These are phyloP conservation scores for Gastrolobium villosum DNA, from an alignment of 306 rosid species.

Conservation along the genomic window DNA sequence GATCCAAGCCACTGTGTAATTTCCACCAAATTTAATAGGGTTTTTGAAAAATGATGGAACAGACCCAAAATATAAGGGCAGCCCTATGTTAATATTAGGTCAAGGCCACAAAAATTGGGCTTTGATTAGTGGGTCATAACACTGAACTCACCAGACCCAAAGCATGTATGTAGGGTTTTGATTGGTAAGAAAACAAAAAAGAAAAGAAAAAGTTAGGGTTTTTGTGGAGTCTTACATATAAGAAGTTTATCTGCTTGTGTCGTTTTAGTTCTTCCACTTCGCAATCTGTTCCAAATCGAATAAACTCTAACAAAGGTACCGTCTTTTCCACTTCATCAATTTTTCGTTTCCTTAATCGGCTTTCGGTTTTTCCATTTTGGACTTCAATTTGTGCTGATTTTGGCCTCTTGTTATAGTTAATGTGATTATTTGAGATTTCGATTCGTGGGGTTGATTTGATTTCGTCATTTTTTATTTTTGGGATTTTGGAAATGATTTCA, in stretches of 20 bases:
- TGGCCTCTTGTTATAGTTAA: not conserved
- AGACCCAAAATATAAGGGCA: not conserved
- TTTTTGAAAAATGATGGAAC: not conserved
- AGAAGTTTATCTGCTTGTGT: conserved; percentile 21
- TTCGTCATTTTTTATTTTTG: not conserved
- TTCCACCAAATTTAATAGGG: not conserved
- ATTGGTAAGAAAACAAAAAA: not conserved
- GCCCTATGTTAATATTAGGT: not conserved
- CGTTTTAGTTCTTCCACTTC: conserved; percentile 33
- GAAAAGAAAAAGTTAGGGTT: conserved; percentile 31
- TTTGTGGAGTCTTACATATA: conserved; percentile 39
- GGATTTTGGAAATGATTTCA: not conserved
- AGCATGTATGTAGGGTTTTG: not conserved
- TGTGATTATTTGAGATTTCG: not conserved
- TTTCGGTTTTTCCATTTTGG: not conserved
- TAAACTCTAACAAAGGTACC: conserved; percentile 33
- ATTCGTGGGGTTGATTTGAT: not conserved
- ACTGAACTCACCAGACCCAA: not conserved
- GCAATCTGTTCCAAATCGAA: not conserved
- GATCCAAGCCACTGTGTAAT: not conserved
- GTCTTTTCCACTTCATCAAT: not conserved
- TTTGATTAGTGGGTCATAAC: not conserved
- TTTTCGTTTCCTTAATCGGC: not conserved
- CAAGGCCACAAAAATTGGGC: not conserved
- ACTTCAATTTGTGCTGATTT: not conserved